Base-by-base conservation (phyloP, 2,329 filamentous ascomycete genomes). In the Botrytis galanthina region DNA sequence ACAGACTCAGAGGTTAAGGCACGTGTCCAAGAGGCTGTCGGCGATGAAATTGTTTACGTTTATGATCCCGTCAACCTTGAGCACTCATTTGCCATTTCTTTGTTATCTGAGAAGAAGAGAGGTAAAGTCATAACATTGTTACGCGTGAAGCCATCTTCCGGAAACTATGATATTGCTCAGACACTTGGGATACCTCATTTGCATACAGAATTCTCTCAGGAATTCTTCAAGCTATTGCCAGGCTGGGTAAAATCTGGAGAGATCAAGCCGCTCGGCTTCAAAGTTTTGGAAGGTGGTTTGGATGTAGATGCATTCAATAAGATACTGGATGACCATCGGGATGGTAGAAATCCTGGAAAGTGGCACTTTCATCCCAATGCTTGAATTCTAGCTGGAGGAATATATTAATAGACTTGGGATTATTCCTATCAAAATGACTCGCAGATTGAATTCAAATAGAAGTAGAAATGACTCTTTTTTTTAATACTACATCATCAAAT, bases 261-360 rank as follows among this genome's bases (percentile, higher is more conserved):
- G 5, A 48, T 74, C 22, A 74, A 67, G 62, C 32, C 73, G 16
- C 59, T 72, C 3, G 54, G 51, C 20, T 74, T 64, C 29, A 64
- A 71, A 37, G 39, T 74, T 20, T 6, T 74, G 5, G 32, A 72
- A n/a, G 62, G 59, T 29, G 73, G 69, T 32, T 62, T 74, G 61
- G 35, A 72, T 72, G 73, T 42, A 22, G 62, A 72, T 42, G 54
- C 22, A 7, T 39, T 74, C 20, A 74, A 74, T 54, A 68, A 71
- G 22, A 7, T 70, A 29, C 37, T 74, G 70, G 73, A 74, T 46
- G 44, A 67, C 29, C 54, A 74, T 42, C 68, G 54, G 32, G 73
- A 62, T 60, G 73, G 73, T 9, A 74, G 68, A 22, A 70, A 67
- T 14, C 71, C 71, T n/a, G 70, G 66, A 29, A 74, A 74, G 37